These are phyloP conservation scores for Juncus effusus DNA, from an alignment of 176 grass and related monocot genomes.

Conservation along the genomic window DNA sequence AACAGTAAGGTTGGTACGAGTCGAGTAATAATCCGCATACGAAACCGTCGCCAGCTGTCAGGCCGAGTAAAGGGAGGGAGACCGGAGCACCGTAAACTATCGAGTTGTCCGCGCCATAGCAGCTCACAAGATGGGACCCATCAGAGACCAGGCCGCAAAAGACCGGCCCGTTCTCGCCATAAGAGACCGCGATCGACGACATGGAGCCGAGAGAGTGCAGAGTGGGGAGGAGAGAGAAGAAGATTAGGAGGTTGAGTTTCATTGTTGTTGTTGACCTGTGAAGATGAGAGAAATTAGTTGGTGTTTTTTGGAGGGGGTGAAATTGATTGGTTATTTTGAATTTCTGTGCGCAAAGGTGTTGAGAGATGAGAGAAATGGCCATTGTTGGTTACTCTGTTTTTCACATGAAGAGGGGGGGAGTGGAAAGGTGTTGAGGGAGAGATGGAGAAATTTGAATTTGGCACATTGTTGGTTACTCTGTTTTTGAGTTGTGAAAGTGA, in stretches of 20 bases:
- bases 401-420: too few relatives aligned
- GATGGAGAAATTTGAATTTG: conserved; percentile 10
- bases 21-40: conserved; percentile 82
- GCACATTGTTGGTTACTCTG: too few relatives aligned
- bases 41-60: conserved; percentile 87
- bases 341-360: too few relatives aligned
- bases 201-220: conserved; percentile 74
- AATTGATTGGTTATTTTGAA: too few relatives aligned
- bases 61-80: conserved; percentile 63
- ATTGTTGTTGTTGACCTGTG: conserved; percentile 15
- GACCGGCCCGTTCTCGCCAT: conserved; percentile 87
- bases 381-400: too few relatives aligned
- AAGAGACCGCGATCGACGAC: conserved; percentile 89
- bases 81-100: conserved; percentile 79
- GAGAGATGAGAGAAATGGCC: too few relatives aligned
- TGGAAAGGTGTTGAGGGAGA: not conserved
- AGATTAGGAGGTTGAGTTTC: conserved; percentile 31
- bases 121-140: conserved; percentile 66
- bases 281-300: not conserved
- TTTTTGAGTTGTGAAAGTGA: too few relatives aligned
- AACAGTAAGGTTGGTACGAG: conserved; percentile 83
- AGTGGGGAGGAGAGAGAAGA: conserved; percentile 23
- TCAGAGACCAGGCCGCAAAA: conserved; percentile 86
- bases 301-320: not conserved
- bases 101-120: conserved; percentile 78